phyloP scores from a whole-genome alignment of 805 yeast genomes.

The Candida sonorensis region DNA sequence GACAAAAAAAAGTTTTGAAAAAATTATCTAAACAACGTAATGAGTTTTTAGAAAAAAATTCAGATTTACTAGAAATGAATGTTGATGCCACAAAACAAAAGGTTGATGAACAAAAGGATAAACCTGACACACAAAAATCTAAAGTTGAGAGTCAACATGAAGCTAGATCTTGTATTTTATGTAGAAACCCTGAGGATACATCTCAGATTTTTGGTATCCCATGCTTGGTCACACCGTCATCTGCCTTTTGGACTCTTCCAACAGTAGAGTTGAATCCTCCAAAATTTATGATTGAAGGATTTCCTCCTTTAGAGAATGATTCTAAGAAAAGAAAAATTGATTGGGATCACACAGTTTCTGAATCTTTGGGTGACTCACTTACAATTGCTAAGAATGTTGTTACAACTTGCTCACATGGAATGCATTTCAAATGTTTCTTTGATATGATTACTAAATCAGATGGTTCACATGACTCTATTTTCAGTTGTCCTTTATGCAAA shows the following conservation, averaged over 20 bases:
- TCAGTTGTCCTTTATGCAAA: constrained; percentile 49
- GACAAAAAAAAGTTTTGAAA: constrained; percentile 54
- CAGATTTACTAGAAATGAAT: constrained; percentile 17
- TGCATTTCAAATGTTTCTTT: constrained; percentile 40
- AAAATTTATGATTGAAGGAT: constrained; percentile 17
- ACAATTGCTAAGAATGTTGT: constrained; percentile 26
- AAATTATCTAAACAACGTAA: constrained; percentile 53
- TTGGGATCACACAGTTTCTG: constrained; percentile 19
- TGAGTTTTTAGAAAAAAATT: constrained; percentile 35
- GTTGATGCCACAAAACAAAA: constrained; percentile 6
- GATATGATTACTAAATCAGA: constrained; percentile 22
- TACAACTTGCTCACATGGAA: constrained; percentile 46
- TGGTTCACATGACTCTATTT: constrained; percentile 16
- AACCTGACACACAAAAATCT: constrained; percentile 6
- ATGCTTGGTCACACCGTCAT: constrained; percentile 37
- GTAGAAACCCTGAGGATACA: constrained; percentile 45
- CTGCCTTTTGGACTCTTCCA: constrained; percentile 45
- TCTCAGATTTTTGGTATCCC: constrained; percentile 55
- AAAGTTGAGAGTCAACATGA: constrained; percentile 13
- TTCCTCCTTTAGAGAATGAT: constrained; percentile 4
- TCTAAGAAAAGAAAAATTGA: constrained; percentile 10
- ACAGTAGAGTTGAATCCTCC: constrained; percentile 24
- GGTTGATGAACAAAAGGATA: too few relatives aligned
- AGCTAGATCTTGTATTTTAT: constrained; percentile 43
- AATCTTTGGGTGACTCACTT: constrained; percentile 25